Conservation (phyloP, 768 basidiomycete genomes). For the Ramaria sp. region DNA sequence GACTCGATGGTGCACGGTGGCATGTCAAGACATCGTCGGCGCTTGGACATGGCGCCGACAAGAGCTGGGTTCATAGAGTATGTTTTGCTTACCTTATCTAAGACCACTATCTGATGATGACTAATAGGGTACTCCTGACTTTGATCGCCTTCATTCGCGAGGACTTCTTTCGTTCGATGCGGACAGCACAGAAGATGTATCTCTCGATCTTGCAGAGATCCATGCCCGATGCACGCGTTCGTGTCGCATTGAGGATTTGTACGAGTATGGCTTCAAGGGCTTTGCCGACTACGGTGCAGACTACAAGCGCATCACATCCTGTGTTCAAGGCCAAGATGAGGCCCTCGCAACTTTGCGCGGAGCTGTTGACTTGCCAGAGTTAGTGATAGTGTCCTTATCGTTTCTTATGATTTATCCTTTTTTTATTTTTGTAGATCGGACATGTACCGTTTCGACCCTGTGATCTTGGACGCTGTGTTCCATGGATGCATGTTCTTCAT, state of each 20-base stretch:
- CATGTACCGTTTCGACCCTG: conserved; percentile 24
- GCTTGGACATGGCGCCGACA: conserved; percentile 3
- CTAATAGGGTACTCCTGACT: conserved; percentile 14
- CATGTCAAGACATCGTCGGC: conserved; percentile 4
- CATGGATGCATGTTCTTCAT: conserved; percentile 17
- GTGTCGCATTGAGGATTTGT: conserved; percentile 13
- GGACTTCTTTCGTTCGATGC: conserved; percentile 18
- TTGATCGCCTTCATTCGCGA: conserved; percentile 15
- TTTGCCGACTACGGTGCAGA: conserved; percentile 24
- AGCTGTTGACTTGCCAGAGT: conserved; percentile 12
- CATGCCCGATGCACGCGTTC: conserved; percentile 1
- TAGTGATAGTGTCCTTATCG: neutral
- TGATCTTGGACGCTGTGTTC: conserved; percentile 26
- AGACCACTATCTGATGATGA: conserved; percentile 13
- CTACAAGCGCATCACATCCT: conserved; percentile 20
- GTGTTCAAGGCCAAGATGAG: conserved; percentile 17
- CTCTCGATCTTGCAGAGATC: conserved; percentile 7
- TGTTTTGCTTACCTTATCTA: neutral
- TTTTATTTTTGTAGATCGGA: conserved; percentile 10
- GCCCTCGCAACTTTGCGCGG: conserved; percentile 20
- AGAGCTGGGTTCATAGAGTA: conserved; percentile 1
- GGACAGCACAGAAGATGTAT: conserved; percentile 14
- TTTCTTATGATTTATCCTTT: neutral
- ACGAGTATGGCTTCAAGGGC: conserved; percentile 18
- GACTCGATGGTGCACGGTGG: conserved; percentile 5